phyloP scores from a whole-genome alignment of 2,329 filamentous ascomycete species.

The Paecilomyces formosus region DNA sequence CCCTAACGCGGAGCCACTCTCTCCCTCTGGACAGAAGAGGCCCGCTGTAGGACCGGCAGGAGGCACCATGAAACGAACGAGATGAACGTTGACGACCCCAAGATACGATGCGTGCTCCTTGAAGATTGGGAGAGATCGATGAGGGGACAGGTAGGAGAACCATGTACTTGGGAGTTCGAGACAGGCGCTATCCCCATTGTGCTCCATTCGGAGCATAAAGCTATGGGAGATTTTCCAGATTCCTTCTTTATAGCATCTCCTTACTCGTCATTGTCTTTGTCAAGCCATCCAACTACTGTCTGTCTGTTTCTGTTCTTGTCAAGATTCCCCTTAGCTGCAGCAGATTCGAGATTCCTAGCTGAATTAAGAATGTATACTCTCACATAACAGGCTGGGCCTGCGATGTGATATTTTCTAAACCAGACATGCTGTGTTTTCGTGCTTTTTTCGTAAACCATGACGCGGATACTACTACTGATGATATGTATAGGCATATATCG shows the following conservation, averaged over 20 bases:
- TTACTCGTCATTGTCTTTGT: not conserved
- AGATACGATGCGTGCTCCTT: not conserved
- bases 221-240: not conserved
- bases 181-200: not conserved
- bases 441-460: not conserved
- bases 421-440: not conserved
- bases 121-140: not conserved
- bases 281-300: not conserved
- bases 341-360: not conserved
- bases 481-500: not conserved
- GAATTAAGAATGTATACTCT: not conserved
- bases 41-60: slow-evolving; percentile 7
- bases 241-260: not conserved
- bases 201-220: not conserved
- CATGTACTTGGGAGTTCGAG: not conserved
- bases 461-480: not conserved
- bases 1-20: not conserved
- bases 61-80: slow-evolving; percentile 7
- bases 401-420: not conserved
- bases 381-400: not conserved
- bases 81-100: not conserved
- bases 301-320: not conserved
- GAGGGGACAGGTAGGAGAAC: not conserved
- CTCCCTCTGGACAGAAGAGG: slow-evolving; percentile 3
- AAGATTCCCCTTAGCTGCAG: not conserved